Base-by-base conservation (phyloP, 1,284 basidiomycete genomes). In the Pterula multifida region DNA sequence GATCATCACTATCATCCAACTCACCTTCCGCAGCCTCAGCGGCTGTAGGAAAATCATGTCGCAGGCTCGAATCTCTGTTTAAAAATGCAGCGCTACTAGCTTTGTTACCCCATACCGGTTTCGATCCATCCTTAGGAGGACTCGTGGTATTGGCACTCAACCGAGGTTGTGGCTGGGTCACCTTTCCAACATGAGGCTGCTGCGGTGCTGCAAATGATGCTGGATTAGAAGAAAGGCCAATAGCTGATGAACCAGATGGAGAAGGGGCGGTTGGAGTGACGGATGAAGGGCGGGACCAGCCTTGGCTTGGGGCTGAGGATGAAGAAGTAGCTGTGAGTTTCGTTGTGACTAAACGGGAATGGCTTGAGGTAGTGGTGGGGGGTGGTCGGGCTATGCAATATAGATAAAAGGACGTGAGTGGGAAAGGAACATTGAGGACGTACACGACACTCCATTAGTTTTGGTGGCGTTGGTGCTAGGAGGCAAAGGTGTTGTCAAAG, bases 31-130 rank as follows among this genome's bases (percentile, higher is more conserved):
- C 86, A 42, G 89, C 90, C 67, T 96, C 92, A 46, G 89, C 90
- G 47, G 92, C 90, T 2, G 92, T 96, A 2, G 92, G 93, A 61
- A 96, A 96, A 55, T 91, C 88, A 53, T 64, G 72, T 32, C 69
- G 64, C 19, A 67, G 63, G 46, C 63, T 63, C 49, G 66, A 65
- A 48, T 78, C 74, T 3, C 66, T 58, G 28, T 65, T 62, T 24
- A 60, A 54, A 39, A 69, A 50, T 36, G 62, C 39, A 17, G 60
- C 55, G 42, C 66, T 50, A 25, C 68, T 58, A 22, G 65, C 57
- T 57, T 68, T 79, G 49, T 71, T 78, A 12, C 78, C 76, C 85
- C 85, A 88, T 2, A 71, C 85, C 9, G 75, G 73, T 59, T 75
- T 83, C 47, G 61, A 54, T 13, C 59, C 51, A 52, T 79, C 78